Evolutionary conservation across 495 filamentous ascomycete genomes (phyloP), one percentile per base, ranked within the genome.

Genomic region (Aspergillus affinis): DNA sequence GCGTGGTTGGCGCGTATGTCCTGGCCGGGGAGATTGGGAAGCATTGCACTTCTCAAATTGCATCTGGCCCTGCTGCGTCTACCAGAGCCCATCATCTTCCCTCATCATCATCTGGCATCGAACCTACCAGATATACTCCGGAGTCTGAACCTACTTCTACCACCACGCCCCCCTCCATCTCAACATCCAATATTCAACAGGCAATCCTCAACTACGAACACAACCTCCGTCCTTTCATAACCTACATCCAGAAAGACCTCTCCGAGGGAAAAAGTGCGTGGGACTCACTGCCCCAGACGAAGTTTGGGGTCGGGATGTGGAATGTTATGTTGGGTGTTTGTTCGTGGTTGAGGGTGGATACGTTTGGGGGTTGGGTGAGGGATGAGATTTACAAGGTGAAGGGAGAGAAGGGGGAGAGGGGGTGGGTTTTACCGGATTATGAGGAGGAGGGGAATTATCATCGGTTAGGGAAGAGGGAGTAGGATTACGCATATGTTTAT

Each of bases 21-120:
- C 72, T 84, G 0, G 83, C 83, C 1, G 82, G 81, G 13, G 82
- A 84, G 63, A 74, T 86, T 32, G 68, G 61, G 20, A 71, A 30
- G 51, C 61, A 76, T 15, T 72, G 66, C 59, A 57, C 59, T n/a
- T 2, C 23, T 2, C 23, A 26, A 26, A n/a, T n/a, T n/a, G n/a
- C n/a, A n/a, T n/a, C n/a, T n/a, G n/a, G n/a, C n/a, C n/a, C n/a
- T n/a, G n/a, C n/a, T n/a, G n/a, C n/a, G n/a, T 4, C 23, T 26
- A 26, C 23, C 23, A 26, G 23, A 26, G 23, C 23, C 23, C n/a
- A n/a, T n/a, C n/a, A n/a, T n/a, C n/a, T n/a, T n/a, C n/a, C n/a
- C n/a, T n/a, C n/a, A n/a, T n/a, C n/a, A n/a, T n/a, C n/a, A n/a
- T n/a, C n/a, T n/a, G n/a, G n/a, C n/a, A n/a, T n/a, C n/a, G n/a